phyloP scores from a whole-genome alignment of 805 yeast genomes.

The Clavispora fructus region DNA sequence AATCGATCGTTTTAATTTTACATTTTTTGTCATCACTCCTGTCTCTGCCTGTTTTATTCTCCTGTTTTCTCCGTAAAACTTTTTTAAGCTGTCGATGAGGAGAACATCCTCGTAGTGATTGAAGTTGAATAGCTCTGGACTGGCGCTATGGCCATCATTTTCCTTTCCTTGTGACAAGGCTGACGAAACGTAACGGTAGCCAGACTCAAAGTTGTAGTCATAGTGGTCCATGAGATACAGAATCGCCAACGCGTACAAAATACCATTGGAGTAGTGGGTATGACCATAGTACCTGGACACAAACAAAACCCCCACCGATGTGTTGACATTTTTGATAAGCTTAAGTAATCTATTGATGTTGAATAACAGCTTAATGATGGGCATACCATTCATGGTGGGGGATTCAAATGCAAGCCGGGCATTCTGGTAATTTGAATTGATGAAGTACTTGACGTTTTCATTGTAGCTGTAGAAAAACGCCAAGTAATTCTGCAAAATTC shows the following conservation, averaged over 20 bases:
- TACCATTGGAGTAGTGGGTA: conserved; percentile 21
- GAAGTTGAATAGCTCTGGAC: conserved; percentile 13
- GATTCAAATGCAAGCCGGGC: conserved; percentile 18
- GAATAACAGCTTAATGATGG: conserved; percentile 30
- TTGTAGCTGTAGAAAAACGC: conserved; percentile 31
- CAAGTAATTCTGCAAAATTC: conserved; percentile 34
- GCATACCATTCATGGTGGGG: conserved; percentile 35
- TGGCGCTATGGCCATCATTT: neutral
- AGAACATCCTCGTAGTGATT: conserved; percentile 37
- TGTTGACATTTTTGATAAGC: conserved; percentile 29
- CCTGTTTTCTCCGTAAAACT: conserved; percentile 30
- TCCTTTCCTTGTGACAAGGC: conserved; percentile 8
- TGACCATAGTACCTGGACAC: conserved; percentile 27
- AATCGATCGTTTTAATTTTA: conserved; percentile 22
- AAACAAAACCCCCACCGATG: conserved; percentile 25
- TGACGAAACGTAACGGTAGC: conserved; percentile 20
- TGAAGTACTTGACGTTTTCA: conserved; percentile 21
- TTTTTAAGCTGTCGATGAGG: conserved; percentile 34
- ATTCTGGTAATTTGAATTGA: conserved; percentile 22
- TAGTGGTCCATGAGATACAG: conserved; percentile 39
- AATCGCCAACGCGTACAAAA: conserved; percentile 21
- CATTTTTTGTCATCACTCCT: conserved; percentile 22
- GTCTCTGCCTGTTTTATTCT: conserved; percentile 23
- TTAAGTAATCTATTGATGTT: conserved; percentile 30
- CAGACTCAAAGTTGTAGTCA: conserved; percentile 27